Conservation (phyloP, 2,329 filamentous ascomycete genomes). For the Diaporthe citriasiana region DNA sequence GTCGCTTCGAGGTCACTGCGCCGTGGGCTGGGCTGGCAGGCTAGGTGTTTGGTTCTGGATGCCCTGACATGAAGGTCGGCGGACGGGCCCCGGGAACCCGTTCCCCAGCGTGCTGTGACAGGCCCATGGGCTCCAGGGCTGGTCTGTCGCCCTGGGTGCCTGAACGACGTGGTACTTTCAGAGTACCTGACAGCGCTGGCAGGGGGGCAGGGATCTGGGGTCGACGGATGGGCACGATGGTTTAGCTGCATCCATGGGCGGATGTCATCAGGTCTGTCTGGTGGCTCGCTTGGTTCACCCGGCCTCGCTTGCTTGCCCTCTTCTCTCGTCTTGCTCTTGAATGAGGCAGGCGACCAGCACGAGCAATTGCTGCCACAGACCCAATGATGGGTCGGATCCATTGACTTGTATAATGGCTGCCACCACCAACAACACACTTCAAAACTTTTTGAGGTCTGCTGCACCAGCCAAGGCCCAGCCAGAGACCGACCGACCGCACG, state of each 20-base stretch:
- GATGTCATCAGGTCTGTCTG: slow-evolving; percentile 35
- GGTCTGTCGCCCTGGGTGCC: slow-evolving; percentile 21
- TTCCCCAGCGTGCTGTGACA: slow-evolving; percentile 31
- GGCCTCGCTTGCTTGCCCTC: neutral
- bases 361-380: neutral
- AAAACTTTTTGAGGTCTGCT: neutral
- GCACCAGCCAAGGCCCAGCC: neutral
- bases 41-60: neutral
- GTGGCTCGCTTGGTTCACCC: slow-evolving; percentile 1
- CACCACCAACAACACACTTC: neutral
- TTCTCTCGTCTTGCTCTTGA: neutral
- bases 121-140: slow-evolving; percentile 1
- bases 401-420: neutral
- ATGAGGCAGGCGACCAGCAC: neutral
- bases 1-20: neutral
- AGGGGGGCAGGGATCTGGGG: slow-evolving; percentile 35
- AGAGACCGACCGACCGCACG: slow-evolving; percentile 20
- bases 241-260: slow-evolving; percentile 29
- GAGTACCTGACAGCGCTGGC: slow-evolving; percentile 24
- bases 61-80: neutral
- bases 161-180: slow-evolving; percentile 32
- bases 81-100: no score
- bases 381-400: neutral
- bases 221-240: slow-evolving; percentile 36
- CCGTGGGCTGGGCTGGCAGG: neutral